A percentile compares a stretch with the other conserved stretches of the same genome.
Evolutionary conservation across 257 asterid genomes (phyloP).

Genomic region (Petunia axillaris): DNA sequence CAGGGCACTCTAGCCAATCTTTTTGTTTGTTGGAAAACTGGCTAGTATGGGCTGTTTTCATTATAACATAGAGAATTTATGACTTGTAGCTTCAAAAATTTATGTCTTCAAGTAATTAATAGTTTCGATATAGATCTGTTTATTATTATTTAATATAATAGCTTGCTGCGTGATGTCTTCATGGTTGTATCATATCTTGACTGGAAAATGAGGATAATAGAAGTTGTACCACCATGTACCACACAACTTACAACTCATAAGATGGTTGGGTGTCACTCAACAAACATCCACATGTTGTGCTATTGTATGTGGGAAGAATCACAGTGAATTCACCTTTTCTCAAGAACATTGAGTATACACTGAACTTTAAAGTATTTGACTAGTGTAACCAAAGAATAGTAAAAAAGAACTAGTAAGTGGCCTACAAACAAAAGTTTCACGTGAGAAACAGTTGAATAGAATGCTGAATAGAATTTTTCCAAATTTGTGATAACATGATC

Average conservation of each 20-base stretch:
- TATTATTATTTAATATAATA: neutral
- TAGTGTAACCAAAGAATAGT: neutral
- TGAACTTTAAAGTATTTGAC: neutral
- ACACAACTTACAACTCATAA: neutral
- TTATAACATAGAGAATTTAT: constrained; percentile 33
- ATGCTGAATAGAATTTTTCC: neutral
- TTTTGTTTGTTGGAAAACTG: constrained; percentile 27
- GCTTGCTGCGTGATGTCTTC: neutral
- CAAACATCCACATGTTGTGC: no score
- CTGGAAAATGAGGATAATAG: neutral
- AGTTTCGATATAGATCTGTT: neutral
- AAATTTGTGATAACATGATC: constrained; percentile 3
- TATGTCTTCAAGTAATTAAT: constrained; percentile 20
- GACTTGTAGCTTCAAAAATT: constrained; percentile 32
- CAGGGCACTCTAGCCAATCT: constrained; percentile 9
- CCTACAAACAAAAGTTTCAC: neutral
- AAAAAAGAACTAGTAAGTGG: neutral
- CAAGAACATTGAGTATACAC: neutral
- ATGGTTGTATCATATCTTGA: neutral
- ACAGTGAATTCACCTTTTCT: neutral
- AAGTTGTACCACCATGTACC: neutral
- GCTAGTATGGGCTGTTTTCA: constrained; percentile 34
- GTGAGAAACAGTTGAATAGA: neutral
- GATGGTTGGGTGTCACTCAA: neutral
- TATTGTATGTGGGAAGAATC: neutral